Conservation (phyloP, 2,329 filamentous ascomycete genomes). For the Berkeleyomyces rouxiae region DNA sequence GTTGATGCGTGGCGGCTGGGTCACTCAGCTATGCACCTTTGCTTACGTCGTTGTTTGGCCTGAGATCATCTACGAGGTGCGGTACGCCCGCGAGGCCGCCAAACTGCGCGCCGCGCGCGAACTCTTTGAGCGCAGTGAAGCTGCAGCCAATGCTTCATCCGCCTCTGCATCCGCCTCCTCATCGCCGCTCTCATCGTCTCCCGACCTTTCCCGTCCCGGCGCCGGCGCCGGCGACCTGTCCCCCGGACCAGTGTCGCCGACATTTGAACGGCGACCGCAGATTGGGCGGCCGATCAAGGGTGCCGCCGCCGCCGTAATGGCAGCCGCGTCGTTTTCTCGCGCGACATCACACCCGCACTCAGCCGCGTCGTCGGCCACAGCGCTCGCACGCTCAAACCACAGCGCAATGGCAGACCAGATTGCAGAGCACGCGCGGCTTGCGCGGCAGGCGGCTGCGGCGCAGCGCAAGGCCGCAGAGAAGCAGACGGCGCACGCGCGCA, state of each 20-base stretch:
- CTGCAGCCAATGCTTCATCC: constrained; percentile 16
- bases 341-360: background rate
- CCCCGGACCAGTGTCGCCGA: constrained; percentile 3
- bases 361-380: constrained; percentile 7
- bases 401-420: constrained; percentile 35
- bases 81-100: constrained; percentile 51
- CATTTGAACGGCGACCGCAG: constrained; percentile 6
- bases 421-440: constrained; percentile 44
- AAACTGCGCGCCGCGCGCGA: constrained; percentile 27
- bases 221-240: constrained; percentile 1
- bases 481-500: constrained; percentile 37
- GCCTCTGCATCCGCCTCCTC: constrained; percentile 3
- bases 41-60: constrained; percentile 74
- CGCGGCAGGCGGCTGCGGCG: constrained; percentile 38
- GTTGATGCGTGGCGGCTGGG: constrained; percentile 84
- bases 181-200: background rate
- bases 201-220: background rate
- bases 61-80: constrained; percentile 67
- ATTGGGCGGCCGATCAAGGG: constrained; percentile 15
- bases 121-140: constrained; percentile 1
- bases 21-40: constrained; percentile 82
- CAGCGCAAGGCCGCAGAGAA: constrained; percentile 39
- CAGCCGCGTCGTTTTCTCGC: constrained; percentile 11
- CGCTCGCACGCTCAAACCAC: constrained; percentile 16
- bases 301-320: constrained; percentile 14